A percentile compares a stretch with the other conserved stretches of the same genome.
Conservation (phyloP, 768 basidiomycete genomes). For the Cystofilobasidium capitatum region DNA sequence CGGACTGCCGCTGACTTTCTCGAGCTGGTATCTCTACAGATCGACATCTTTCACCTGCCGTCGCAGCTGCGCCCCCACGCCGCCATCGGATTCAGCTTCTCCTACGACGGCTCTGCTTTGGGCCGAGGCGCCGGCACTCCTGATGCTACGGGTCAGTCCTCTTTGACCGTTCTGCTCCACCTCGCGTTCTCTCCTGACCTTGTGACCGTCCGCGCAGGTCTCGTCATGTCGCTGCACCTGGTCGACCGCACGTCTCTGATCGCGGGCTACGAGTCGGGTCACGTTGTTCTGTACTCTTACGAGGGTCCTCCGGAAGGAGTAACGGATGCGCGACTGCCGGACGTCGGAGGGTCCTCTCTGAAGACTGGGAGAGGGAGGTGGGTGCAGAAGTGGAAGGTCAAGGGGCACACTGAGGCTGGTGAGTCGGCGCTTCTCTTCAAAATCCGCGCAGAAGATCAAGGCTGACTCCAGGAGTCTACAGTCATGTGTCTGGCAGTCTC, state of each 20-base stretch:
- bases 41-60: slow-evolving; percentile 78
- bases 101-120: slow-evolving; percentile 28
- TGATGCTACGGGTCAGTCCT: slow-evolving; percentile 50
- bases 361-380: slow-evolving; percentile 34
- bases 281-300: slow-evolving; percentile 52
- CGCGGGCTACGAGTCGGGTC: slow-evolving; percentile 75
- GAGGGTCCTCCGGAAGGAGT: slow-evolving; percentile 7
- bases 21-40: slow-evolving; percentile 44
- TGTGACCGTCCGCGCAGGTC: slow-evolving; percentile 46
- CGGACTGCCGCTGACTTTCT: neutral
- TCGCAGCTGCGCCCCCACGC: slow-evolving; percentile 63
- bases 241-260: slow-evolving; percentile 49
- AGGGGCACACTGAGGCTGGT: slow-evolving; percentile 43
- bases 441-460: too few species aligned
- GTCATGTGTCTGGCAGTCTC: slow-evolving; percentile 32
- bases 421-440: slow-evolving; percentile 22
- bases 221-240: slow-evolving; percentile 81
- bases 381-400: slow-evolving; percentile 35
- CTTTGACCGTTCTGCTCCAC: neutral
- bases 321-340: slow-evolving; percentile 27
- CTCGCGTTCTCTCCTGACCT: neutral
- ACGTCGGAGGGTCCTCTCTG: neutral
- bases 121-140: slow-evolving; percentile 37
- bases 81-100: slow-evolving; percentile 57
- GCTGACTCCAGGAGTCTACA: too few species aligned